phyloP scores from a whole-genome alignment of 192 early-diverging fungal species.

The Podila epigama region DNA sequence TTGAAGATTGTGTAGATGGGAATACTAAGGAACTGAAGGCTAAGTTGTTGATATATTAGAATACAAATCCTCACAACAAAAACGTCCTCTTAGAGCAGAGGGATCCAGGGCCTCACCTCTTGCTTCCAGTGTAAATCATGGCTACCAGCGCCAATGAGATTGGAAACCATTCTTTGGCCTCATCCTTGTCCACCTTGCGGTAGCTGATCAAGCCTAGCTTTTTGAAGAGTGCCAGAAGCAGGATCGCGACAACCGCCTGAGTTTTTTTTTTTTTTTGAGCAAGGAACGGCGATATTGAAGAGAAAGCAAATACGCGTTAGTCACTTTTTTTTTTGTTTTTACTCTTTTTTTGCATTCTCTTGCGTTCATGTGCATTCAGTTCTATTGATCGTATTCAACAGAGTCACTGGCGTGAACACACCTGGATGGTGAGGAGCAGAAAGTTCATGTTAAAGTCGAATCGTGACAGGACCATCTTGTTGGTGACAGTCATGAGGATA shows the following conservation, averaged over 20 bases:
- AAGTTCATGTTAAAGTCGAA: slow-evolving; percentile 89
- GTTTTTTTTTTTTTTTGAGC: background rate
- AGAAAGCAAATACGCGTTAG: background rate
- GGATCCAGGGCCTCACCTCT: slow-evolving; percentile 56
- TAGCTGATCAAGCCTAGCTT: slow-evolving; percentile 65
- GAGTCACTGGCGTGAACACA: too few relatives aligned
- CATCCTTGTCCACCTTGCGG: slow-evolving; percentile 67
- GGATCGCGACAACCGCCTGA: slow-evolving; percentile 58
- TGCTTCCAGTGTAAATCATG: slow-evolving; percentile 98
- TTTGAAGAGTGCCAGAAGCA: slow-evolving; percentile 61
- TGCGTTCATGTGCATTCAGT: too few relatives aligned
- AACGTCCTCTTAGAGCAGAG: background rate
- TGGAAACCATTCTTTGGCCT: slow-evolving; percentile 81
- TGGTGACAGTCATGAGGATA: slow-evolving; percentile 90
- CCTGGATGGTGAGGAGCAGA: slow-evolving; percentile 80
- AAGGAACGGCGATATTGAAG: too few relatives aligned
- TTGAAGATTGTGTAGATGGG: slow-evolving; percentile 98
- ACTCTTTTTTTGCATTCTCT: too few relatives aligned
- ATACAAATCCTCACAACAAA: too few relatives aligned
- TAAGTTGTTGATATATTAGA: too few relatives aligned
- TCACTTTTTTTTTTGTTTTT: background rate
- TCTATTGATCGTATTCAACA: too few relatives aligned
- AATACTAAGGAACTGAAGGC: slow-evolving; percentile 88
- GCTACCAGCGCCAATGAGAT: slow-evolving; percentile 85
- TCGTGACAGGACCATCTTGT: slow-evolving; percentile 85